phyloP scores from a whole-genome alignment of 73 alveolate species.

The Tetrahymena elliotti region DNA sequence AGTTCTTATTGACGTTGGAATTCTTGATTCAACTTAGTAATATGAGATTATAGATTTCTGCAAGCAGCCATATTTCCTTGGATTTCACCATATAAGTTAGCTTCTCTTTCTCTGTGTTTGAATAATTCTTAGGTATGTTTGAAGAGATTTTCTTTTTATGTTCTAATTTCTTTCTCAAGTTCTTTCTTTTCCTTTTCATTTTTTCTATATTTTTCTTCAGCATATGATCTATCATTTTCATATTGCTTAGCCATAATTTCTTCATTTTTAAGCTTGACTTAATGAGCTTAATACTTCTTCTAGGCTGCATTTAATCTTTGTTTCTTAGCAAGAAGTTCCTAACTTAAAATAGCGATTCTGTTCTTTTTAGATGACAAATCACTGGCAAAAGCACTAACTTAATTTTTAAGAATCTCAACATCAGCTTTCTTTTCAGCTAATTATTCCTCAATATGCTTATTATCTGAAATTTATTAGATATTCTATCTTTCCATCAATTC shows the following conservation, averaged over 20 bases:
- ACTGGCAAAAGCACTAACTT: conserved; percentile 75
- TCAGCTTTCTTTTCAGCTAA: conserved; percentile 62
- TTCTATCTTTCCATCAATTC: conserved; percentile 11
- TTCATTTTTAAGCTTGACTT: conserved; percentile 73
- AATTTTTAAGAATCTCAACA: conserved; percentile 68
- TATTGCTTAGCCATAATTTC: conserved; percentile 65
- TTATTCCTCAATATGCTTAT: conserved; percentile 40
- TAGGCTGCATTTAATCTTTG: conserved; percentile 71
- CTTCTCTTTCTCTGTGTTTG: conserved; percentile 90
- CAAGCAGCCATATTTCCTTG: conserved; percentile 87
- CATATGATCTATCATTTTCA: conserved; percentile 55
- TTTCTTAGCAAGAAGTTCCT: conserved; percentile 57
- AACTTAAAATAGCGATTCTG: conserved; percentile 54
- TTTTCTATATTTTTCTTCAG: conserved; percentile 68
- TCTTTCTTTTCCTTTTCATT: conserved; percentile 64
- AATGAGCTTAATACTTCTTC: conserved; percentile 67
- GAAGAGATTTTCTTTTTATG: conserved; percentile 76
- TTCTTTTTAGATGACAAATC: conserved; percentile 64
- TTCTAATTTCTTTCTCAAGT: conserved; percentile 79
- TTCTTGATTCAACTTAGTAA: conserved; percentile 84
- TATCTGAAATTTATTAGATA: conserved; percentile 4
- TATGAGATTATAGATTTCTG: conserved; percentile 81
- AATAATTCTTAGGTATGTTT: conserved; percentile 84
- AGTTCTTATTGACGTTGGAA: conserved; percentile 84
- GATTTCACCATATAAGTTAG: conserved; percentile 90